Conservation (phyloP, 2,329 filamentous ascomycete species). For the Phaeosphaeriaceae sp. region DNA sequence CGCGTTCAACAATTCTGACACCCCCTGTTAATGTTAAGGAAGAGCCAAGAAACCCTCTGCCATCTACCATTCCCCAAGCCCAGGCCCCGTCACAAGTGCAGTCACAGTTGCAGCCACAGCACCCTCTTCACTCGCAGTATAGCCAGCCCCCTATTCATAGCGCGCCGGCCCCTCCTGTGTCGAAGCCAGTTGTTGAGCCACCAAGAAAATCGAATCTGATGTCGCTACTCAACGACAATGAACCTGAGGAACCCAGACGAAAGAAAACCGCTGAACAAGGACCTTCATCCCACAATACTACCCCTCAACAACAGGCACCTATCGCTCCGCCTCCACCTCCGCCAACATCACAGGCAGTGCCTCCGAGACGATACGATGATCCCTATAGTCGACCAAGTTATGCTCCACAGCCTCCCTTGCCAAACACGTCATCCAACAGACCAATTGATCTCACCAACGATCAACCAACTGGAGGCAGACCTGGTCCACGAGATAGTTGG, state of each 20-base stretch:
- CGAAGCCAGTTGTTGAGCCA: slow-evolving; percentile 40
- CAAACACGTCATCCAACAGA: slow-evolving; percentile 28
- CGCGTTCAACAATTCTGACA: slow-evolving; percentile 32
- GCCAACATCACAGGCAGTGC: slow-evolving; percentile 27
- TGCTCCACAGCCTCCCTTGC: slow-evolving; percentile 32
- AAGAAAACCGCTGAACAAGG: slow-evolving; percentile 43
- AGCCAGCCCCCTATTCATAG: slow-evolving; percentile 26
- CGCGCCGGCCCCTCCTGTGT: slow-evolving; percentile 20
- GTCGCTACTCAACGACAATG: slow-evolving; percentile 47
- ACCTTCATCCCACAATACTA: slow-evolving; percentile 43
- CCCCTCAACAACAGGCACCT: slow-evolving; percentile 41
- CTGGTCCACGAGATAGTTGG: slow-evolving; percentile 39
- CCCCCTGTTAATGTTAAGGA: slow-evolving; percentile 46
- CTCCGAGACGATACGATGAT: slow-evolving; percentile 38
- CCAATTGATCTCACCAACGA: slow-evolving; percentile 43
- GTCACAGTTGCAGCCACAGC: slow-evolving; percentile 28
- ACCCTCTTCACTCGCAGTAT: slow-evolving; percentile 28
- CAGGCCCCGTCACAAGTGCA: slow-evolving; percentile 25
- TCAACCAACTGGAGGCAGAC: slow-evolving; percentile 25
- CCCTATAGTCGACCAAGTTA: slow-evolving; percentile 34
- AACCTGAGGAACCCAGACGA: slow-evolving; percentile 43
- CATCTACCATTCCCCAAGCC: slow-evolving; percentile 23
- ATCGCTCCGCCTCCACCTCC: slow-evolving; percentile 44
- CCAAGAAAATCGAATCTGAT: slow-evolving; percentile 47
- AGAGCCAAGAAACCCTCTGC: slow-evolving; percentile 37